Conservation (phyloP, 768 basidiomycete species). For the Tephrocybe sp. region DNA sequence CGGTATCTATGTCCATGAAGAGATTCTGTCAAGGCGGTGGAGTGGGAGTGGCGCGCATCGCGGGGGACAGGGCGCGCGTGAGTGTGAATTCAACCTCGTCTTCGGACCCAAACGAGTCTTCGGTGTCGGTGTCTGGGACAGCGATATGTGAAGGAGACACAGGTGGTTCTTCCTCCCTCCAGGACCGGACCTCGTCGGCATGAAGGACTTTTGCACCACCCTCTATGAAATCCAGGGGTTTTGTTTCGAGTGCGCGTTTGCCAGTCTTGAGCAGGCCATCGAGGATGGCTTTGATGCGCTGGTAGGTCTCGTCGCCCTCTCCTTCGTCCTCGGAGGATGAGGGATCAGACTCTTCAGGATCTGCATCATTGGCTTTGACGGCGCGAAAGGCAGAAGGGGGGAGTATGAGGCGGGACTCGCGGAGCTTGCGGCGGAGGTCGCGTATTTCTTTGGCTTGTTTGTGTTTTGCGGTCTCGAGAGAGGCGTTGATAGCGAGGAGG, state of each 20-base stretch:
- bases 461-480: conserved; percentile 78
- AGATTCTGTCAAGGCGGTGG: conserved; percentile 38
- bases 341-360: conserved; percentile 43
- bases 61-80: conserved; percentile 20
- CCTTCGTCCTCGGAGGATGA: conserved; percentile 33
- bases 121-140: conserved; percentile 18
- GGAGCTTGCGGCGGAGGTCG: conserved; percentile 77
- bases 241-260: conserved; percentile 59
- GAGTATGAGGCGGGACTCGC: conserved; percentile 78
- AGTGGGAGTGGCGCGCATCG: no score
- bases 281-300: conserved; percentile 62
- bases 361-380: conserved; percentile 52
- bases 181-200: conserved; percentile 68
- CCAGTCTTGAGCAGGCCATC: conserved; percentile 62
- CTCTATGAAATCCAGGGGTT: conserved; percentile 50
- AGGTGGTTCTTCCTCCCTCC: conserved; percentile 32
- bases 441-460: conserved; percentile 84
- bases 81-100: conserved; percentile 44
- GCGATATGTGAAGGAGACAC: conserved; percentile 25
- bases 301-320: conserved; percentile 58
- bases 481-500: conserved; percentile 79
- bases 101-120: conserved; percentile 26
- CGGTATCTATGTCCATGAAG: conserved; percentile 22
- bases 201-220: conserved; percentile 67
- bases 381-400: conserved; percentile 64